Percentiles rank a stretch among this genome's conserved stretches.
Conservation (phyloP, 2,329 filamentous ascomycete genomes). For the Cercospora sp. region DNA sequence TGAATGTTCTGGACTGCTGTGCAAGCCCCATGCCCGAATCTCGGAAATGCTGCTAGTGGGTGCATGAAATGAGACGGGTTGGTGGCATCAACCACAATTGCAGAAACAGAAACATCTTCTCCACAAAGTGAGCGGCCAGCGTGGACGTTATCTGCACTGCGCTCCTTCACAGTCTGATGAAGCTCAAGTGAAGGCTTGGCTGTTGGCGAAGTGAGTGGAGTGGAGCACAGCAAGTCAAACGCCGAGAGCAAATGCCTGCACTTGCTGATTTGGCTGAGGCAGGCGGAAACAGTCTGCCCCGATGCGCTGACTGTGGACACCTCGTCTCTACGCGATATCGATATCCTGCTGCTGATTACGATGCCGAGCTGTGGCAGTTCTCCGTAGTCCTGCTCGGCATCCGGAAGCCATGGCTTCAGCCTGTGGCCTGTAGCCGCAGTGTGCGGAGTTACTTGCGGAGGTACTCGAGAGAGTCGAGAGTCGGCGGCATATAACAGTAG, state of each 20-base stretch:
- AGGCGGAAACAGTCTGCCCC: background rate
- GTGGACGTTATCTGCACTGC: background rate
- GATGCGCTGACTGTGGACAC: background rate
- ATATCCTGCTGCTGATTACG: background rate
- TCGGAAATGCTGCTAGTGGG: background rate
- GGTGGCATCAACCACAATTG: background rate
- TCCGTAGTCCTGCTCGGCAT: background rate
- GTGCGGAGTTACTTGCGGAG: background rate
- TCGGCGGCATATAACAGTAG: background rate
- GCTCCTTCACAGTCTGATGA: background rate
- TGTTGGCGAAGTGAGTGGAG: background rate
- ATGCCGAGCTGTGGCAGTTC: background rate
- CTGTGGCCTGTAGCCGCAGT: background rate
- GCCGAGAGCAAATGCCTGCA: background rate
- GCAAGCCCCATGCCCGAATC: background rate
- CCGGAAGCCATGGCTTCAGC: background rate
- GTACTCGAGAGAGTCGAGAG: background rate
- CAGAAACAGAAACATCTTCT: background rate
- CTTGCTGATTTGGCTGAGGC: background rate
- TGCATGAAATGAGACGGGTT: background rate
- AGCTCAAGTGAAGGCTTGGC: background rate
- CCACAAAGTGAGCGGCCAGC: background rate
- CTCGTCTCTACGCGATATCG: background rate
- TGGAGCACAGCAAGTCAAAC: background rate
- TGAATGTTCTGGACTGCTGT: background rate